Evolutionary conservation across 1,284 basidiomycete genomes (phyloP).

Genomic region (Ustilago cynodontis): DNA sequence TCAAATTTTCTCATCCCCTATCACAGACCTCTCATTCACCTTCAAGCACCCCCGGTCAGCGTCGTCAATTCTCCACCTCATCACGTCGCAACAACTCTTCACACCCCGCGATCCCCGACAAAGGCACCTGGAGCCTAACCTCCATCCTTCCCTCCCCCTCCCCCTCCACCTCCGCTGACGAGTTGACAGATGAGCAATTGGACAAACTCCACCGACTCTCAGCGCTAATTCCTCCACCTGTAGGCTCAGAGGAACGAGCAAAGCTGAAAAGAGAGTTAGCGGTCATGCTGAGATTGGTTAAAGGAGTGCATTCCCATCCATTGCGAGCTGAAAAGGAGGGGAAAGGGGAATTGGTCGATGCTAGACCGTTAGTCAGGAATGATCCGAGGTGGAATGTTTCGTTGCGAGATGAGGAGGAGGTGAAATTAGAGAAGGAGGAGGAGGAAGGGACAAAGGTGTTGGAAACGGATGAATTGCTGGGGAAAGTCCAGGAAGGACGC

Average conservation of each 20-base stretch:
- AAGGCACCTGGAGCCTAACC: constrained; percentile 36
- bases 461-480: constrained; percentile 19
- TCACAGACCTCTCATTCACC: background rate
- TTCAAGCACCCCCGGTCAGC: background rate
- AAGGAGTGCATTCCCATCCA: constrained; percentile 3
- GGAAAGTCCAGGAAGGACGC: background rate
- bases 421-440: background rate
- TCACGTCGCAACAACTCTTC: background rate
- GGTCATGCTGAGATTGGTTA: constrained; percentile 35
- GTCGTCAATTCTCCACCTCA: constrained; percentile 1
- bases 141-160: constrained; percentile 1
- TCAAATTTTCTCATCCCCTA: background rate
- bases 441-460: constrained; percentile 1
- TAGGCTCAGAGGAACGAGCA: background rate
- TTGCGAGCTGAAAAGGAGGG: background rate
- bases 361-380: constrained; percentile 12
- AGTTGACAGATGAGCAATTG: constrained; percentile 27
- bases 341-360: constrained; percentile 13
- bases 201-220: constrained; percentile 44
- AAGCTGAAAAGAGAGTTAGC: constrained; percentile 23
- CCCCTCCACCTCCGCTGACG: background rate
- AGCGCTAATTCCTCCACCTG: constrained; percentile 31
- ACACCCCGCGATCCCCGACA: constrained; percentile 27
- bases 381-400: constrained; percentile 13
- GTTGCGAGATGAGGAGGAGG: background rate